Evolutionary conservation across 352 stramenopile species (phyloP).

Genomic region (Vaucheria bursata): DNA sequence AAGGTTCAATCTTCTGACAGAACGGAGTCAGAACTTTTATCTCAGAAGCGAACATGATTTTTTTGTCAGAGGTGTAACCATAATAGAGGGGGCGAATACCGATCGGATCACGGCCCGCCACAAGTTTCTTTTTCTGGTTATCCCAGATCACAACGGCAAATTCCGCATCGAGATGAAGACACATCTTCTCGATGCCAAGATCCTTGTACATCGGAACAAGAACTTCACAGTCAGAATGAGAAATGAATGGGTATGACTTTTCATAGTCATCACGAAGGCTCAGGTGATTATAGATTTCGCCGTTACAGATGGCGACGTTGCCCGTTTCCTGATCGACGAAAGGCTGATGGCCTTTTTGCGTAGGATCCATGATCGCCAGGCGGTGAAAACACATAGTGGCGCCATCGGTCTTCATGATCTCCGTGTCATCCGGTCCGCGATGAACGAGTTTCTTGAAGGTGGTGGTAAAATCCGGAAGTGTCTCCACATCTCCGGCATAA

Average conservation of each 20-base stretch:
- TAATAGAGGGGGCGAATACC: neutral
- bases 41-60: constrained; percentile 3
- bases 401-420: neutral
- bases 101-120: neutral
- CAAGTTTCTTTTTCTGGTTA: neutral
- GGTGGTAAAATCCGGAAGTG: neutral
- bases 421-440: neutral
- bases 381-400: neutral
- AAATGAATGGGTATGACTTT: neutral
- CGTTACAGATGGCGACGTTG: neutral
- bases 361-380: constrained; percentile 1
- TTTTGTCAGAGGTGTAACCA: neutral
- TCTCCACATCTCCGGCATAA: neutral
- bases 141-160: neutral
- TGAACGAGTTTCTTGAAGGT: neutral
- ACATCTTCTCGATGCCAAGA: neutral
- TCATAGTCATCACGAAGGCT: neutral
- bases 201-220: neutral
- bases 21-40: neutral
- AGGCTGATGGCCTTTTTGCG: neutral
- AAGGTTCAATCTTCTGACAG: neutral
- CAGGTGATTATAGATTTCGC: neutral
- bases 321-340: neutral
- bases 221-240: neutral
- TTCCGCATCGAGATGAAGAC: neutral